A percentile compares a stretch with the other conserved stretches of the same genome.
These are phyloP conservation scores for Aspergillus aculeatus DNA, from an alignment of 2,329 filamentous ascomycete genomes.

Conservation along the genomic window DNA sequence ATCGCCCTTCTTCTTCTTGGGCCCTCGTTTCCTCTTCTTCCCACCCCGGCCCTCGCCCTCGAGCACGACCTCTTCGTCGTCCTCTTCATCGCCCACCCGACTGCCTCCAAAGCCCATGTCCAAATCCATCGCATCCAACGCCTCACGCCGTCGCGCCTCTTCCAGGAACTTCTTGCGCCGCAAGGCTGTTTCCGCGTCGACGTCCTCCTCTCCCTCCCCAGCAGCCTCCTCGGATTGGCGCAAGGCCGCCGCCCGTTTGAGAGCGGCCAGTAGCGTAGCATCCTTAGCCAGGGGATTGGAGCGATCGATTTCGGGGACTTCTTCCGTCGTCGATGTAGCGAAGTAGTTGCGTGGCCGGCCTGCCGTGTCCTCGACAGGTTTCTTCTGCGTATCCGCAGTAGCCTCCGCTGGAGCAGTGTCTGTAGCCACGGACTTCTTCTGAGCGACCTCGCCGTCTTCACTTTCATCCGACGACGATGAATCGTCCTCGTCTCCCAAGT, in stretches of 20 bases:
- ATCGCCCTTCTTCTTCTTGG: conserved; percentile 53
- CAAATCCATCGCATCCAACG: conserved; percentile 84
- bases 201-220: conserved; percentile 39
- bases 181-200: conserved; percentile 63
- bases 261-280: conserved; percentile 74
- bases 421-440: conserved; percentile 10
- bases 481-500: conserved; percentile 50
- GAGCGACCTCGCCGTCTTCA: conserved; percentile 23
- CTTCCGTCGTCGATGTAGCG: conserved; percentile 42
- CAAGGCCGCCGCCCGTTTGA: conserved; percentile 77
- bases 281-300: conserved; percentile 60
- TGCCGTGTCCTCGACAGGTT: conserved; percentile 17
- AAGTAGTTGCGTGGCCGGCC: conserved; percentile 50
- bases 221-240: conserved; percentile 37
- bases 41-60: conserved; percentile 32
- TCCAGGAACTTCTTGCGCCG: conserved; percentile 73
- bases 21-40: conserved; percentile 54
- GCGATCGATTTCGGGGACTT: conserved; percentile 50
- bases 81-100: conserved; percentile 81
- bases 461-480: conserved; percentile 42
- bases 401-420: conserved; percentile 10
- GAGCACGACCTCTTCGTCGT: conserved; percentile 68
- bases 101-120: conserved; percentile 93
- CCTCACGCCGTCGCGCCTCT: conserved; percentile 55
- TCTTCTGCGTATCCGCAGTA: conserved; percentile 6